Conservation (phyloP, 352 stramenopile species). For the Phytophthora pini region DNA sequence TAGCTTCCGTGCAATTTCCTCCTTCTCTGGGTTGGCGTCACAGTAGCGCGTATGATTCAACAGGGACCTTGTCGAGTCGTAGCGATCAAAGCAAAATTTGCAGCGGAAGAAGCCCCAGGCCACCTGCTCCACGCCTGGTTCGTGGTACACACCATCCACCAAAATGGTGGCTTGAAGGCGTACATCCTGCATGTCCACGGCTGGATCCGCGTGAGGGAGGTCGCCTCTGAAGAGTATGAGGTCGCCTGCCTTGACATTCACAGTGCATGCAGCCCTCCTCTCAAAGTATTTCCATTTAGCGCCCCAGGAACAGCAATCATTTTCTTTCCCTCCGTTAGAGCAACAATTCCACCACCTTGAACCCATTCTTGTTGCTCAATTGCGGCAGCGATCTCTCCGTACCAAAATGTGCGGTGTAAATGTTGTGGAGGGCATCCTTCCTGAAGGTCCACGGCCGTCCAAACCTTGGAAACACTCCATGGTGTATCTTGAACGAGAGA, state of each 20-base stretch:
- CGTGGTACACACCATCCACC: neutral
- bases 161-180: neutral
- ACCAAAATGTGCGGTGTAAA: neutral
- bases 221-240: neutral
- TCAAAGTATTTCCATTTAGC: neutral
- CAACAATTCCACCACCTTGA: neutral
- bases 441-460: neutral
- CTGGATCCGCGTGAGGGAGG: neutral
- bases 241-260: neutral
- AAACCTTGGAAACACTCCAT: neutral
- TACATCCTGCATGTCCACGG: neutral
- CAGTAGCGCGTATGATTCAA: constrained; percentile 1
- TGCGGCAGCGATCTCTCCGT: neutral
- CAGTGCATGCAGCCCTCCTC: too few species aligned
- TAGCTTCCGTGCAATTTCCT: neutral
- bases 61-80: neutral
- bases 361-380: constrained; percentile 1
- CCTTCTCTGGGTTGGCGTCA: constrained; percentile 1
- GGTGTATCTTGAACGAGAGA: neutral
- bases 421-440: neutral
- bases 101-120: constrained; percentile 1
- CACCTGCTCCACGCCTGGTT: neutral
- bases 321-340: neutral
- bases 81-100: constrained; percentile 1
- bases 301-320: neutral